A percentile compares a stretch with the other conserved stretches of the same genome.
Evolutionary conservation across 2,329 filamentous ascomycete genomes (phyloP).

Genomic region (Ceratocystis cubensis): DNA sequence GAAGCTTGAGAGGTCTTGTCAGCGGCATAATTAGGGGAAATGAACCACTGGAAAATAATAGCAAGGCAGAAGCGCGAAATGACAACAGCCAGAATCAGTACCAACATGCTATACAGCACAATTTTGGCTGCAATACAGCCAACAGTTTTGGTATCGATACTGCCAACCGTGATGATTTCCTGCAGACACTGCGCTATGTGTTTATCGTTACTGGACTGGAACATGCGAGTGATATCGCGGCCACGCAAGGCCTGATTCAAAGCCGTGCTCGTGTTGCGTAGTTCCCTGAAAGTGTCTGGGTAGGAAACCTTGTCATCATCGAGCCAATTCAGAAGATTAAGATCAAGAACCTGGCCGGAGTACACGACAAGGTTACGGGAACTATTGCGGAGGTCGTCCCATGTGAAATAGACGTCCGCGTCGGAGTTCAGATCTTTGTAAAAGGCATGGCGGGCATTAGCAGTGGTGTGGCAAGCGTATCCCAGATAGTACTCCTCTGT

Average conservation of each 20-base stretch:
- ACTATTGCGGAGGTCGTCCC: slow-evolving; percentile 82
- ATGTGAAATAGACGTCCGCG: slow-evolving; percentile 90
- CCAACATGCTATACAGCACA: slow-evolving; percentile 83
- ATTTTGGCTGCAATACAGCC: slow-evolving; percentile 97
- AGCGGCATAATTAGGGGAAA: slow-evolving; percentile 74
- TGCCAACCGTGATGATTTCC: slow-evolving; percentile 90
- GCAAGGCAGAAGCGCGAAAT: slow-evolving; percentile 76
- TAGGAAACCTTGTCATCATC: slow-evolving; percentile 66
- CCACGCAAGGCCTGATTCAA: slow-evolving; percentile 57
- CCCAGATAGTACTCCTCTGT: slow-evolving; percentile 68
- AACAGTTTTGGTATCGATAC: slow-evolving; percentile 87
- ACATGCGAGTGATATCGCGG: slow-evolving; percentile 77
- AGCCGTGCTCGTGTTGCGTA: slow-evolving; percentile 53
- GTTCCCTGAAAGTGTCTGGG: slow-evolving; percentile 64
- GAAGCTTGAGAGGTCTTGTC: slow-evolving; percentile 71
- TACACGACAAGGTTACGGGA: slow-evolving; percentile 89
- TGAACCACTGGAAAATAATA: slow-evolving; percentile 89
- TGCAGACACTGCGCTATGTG: slow-evolving; percentile 73
- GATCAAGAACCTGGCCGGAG: slow-evolving; percentile 82
- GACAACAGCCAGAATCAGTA: slow-evolving; percentile 86
- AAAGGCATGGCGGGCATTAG: slow-evolving; percentile 55
- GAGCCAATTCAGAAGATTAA: slow-evolving; percentile 83
- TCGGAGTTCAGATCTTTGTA: slow-evolving; percentile 54
- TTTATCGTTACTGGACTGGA: slow-evolving; percentile 69
- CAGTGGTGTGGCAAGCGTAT: slow-evolving; percentile 77